Percentiles rank a stretch among this genome's conserved stretches.
Conservation (phyloP, 208 protist species). For the Crithidia brevicula region DNA sequence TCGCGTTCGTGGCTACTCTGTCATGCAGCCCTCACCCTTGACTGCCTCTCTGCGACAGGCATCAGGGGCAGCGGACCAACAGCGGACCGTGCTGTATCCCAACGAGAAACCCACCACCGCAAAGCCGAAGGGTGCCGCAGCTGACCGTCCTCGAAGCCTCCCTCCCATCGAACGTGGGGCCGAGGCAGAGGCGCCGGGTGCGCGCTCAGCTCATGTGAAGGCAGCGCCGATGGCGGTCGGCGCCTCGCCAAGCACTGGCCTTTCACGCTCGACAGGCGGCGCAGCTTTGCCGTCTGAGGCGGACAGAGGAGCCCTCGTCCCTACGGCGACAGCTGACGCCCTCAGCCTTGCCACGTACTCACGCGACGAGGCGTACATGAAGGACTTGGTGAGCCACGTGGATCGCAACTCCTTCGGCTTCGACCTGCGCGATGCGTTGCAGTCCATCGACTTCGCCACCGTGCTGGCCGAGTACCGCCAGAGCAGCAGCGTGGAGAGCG, state of each 20-base stretch:
- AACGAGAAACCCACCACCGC: too few relatives aligned
- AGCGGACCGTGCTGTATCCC: too few relatives aligned
- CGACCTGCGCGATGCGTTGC: constrained; percentile 18
- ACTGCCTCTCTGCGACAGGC: not conserved
- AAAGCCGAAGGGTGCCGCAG: too few relatives aligned
- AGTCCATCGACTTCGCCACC: constrained; percentile 19
- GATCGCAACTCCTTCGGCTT: constrained; percentile 25
- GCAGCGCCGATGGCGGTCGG: too few relatives aligned
- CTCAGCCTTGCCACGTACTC: not conserved
- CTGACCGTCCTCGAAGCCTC: too few relatives aligned
- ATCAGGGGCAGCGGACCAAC: too few relatives aligned
- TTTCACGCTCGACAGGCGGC: not conserved
- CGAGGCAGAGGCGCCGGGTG: too few relatives aligned
- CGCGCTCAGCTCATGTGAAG: too few relatives aligned
- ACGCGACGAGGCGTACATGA: not conserved
- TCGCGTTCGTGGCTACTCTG: constrained; percentile 12
- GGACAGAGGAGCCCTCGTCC: not conserved
- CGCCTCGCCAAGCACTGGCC: too few relatives aligned
- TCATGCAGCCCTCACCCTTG: not conserved
- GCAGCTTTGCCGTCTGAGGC: not conserved
- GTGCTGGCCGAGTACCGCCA: constrained; percentile 17
- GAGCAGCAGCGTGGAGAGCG: constrained; percentile 2
- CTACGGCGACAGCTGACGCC: not conserved
- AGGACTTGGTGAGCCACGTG: constrained; percentile 30
- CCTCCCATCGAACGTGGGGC: too few relatives aligned